phyloP scores from a whole-genome alignment of 352 stramenopile genomes.

The Globisporangium spiculum region DNA sequence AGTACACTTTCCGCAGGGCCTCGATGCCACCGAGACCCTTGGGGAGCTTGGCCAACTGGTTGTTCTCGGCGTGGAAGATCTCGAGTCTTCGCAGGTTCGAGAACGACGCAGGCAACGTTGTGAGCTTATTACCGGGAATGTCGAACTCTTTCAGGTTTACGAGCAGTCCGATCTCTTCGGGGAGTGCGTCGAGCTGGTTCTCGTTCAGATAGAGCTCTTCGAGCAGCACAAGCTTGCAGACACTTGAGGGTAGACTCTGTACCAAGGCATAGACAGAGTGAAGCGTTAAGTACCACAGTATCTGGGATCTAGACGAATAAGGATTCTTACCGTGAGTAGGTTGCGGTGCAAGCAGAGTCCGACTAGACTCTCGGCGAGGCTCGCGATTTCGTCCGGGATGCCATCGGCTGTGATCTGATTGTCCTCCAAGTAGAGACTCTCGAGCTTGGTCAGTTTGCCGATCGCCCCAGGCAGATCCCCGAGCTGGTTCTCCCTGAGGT shows the following conservation, averaged over 20 bases:
- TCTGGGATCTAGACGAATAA: background rate
- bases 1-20: conserved; percentile 75
- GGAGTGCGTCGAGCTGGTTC: conserved; percentile 62
- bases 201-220: conserved; percentile 87
- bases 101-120: conserved; percentile 63
- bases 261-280: background rate
- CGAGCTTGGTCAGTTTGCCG: conserved; percentile 52
- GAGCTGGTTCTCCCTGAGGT: conserved; percentile 79
- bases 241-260: conserved; percentile 54
- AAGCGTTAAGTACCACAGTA: background rate
- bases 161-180: conserved; percentile 69
- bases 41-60: conserved; percentile 69
- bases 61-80: conserved; percentile 80
- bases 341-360: conserved; percentile 85
- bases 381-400: conserved; percentile 50
- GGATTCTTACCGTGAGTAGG: conserved; percentile 43
- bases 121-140: conserved; percentile 69
- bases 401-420: conserved; percentile 67
- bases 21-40: conserved; percentile 66
- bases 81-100: conserved; percentile 65
- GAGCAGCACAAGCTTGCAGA: conserved; percentile 62
- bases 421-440: conserved; percentile 86
- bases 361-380: conserved; percentile 41
- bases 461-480: conserved; percentile 47
- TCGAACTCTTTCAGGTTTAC: conserved; percentile 77